Conservation (phyloP, 768 basidiomycete genomes). For the Podaxis rugospora region DNA sequence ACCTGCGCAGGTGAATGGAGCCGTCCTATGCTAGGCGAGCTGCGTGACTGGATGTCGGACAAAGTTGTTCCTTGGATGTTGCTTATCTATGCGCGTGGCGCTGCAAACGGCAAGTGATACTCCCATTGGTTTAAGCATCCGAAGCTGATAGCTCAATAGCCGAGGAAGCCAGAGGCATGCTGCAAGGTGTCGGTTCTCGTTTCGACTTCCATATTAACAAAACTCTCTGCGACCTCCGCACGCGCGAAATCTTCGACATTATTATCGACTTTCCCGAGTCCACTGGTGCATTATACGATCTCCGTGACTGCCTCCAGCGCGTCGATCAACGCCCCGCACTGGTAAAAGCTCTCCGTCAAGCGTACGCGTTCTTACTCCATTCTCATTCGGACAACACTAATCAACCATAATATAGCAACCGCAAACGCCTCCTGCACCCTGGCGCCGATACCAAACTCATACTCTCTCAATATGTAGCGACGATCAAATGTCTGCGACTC, state of each 20-base stretch:
- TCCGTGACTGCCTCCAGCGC: constrained; percentile 81
- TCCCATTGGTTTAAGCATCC: constrained; percentile 11
- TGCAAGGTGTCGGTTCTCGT: constrained; percentile 73
- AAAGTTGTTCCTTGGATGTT: constrained; percentile 86
- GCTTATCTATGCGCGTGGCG: constrained; percentile 69
- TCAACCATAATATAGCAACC: constrained; percentile 49
- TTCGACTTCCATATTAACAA: constrained; percentile 95
- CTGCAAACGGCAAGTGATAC: constrained; percentile 42
- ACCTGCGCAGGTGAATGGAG: constrained; percentile 71
- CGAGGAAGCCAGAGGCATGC: constrained; percentile 66
- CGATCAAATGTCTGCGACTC: constrained; percentile 85
- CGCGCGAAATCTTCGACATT: constrained; percentile 89
- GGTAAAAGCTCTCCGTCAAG: constrained; percentile 72
- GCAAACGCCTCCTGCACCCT: constrained; percentile 87
- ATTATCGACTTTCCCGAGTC: constrained; percentile 95
- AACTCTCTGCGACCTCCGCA: constrained; percentile 80
- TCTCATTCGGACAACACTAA: constrained; percentile 3
- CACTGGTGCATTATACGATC: constrained; percentile 75
- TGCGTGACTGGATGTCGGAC: constrained; percentile 75
- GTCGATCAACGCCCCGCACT: constrained; percentile 78
- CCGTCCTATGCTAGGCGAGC: constrained; percentile 51
- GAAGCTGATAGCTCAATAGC: constrained; percentile 31
- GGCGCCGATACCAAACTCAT: constrained; percentile 94
- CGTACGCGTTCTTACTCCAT: constrained; percentile 42
- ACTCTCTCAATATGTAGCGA: constrained; percentile 84